Base-by-base conservation (phyloP, 371 early-diverging fungal genomes). In the Choanephora cucurbitarum region DNA sequence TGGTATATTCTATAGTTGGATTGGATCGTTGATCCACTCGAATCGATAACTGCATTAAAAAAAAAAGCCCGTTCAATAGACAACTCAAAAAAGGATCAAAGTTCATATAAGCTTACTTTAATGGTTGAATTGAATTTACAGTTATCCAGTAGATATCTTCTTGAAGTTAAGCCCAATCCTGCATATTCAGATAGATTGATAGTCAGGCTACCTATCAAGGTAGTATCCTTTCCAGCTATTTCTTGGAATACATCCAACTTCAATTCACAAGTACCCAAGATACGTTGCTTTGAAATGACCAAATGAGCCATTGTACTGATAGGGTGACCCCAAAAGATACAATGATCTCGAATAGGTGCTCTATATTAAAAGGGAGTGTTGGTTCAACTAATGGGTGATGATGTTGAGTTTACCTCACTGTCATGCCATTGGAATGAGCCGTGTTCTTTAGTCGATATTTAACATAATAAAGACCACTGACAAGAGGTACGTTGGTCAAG, bases 251-350 rank as follows among this genome's bases (percentile, higher is more conserved):
- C 65, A 43, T 68, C 75, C 17, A 86, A 58, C n/a, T 72, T 55
- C 13, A 87, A 62, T 41, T 87, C 87, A 55, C 81, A 83, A n/a
- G 85, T 78, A 18, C 64, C 69, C 18, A 88, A 60, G 18, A 77
- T 52, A 34, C 78, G 80, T 45, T 86, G 82, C 39, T 80, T 81
- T 10, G 77, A 82, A 21, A 85, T 72, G 37, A 77, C 62, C 44
- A 86, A 53, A 22, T 77, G 70, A 33, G 63, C 66, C 42, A 52
- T 62, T 10, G 73, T 70, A 18, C 40, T 58, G 39, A 81, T 70
- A 5, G 70, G 53, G 11, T 70, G 53, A 42, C 79, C 71, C 84
- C 83, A 86, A 13, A 66, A 49, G 14, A 84, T 79, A 23, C 56
- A 58, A 57, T 87, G 80, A 49, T 85, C 82, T 56, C 74, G 80